Base-by-base conservation (phyloP, 106 monocot species). In the Gastrodia elata region DNA sequence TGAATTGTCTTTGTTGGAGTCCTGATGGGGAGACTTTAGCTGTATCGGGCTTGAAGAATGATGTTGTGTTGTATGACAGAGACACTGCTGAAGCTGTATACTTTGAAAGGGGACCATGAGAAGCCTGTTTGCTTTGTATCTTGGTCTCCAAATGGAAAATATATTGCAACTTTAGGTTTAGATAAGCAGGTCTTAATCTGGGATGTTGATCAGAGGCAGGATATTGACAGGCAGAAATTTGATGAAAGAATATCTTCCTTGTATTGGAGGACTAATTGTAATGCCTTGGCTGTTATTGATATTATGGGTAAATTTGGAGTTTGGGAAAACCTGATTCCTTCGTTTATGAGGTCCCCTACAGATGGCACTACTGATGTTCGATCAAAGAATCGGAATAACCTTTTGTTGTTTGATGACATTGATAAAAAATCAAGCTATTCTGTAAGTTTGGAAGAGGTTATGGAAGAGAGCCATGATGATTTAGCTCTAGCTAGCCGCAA, bases 141-240 rank as follows among this genome's bases (percentile, higher is more conserved):
- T n/a, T 98, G 98, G 98, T 98, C 98, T 55, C 91, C 93, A 4
- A 98, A 93, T 79, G 98, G 98, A 52, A 98, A 91, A 38, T 98
- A 93, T 44, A 82, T 98, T 34, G 98, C 90, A 0, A 93, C 93
- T 68, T 81, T 91, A 38, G 83, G 87, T 20, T 64, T 89, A 30
- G 98, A 98, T 74, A 91, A 75, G 74, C 93, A 93, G 73, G 79
- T 98, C 71, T 57, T 98, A 36, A 85, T 98, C 16, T 98, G 98
- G 97, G 98, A 98, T 81, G 70, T 98, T 80, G 91, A 93, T 64
- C 76, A 80, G 39, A 91, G 88, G 74, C 91, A 88, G 79, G 98
- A 98, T 58, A 93, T 98, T 71, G 98, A 98, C 22, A 81, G 93
- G 26, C 93, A 93, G 71, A 98, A 91, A 71, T 91, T 91, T 41